A percentile compares a stretch with the other conserved stretches of the same genome.
Evolutionary conservation across 495 filamentous ascomycete genomes (phyloP).

Genomic region (Talaromyces nanjingensis): DNA sequence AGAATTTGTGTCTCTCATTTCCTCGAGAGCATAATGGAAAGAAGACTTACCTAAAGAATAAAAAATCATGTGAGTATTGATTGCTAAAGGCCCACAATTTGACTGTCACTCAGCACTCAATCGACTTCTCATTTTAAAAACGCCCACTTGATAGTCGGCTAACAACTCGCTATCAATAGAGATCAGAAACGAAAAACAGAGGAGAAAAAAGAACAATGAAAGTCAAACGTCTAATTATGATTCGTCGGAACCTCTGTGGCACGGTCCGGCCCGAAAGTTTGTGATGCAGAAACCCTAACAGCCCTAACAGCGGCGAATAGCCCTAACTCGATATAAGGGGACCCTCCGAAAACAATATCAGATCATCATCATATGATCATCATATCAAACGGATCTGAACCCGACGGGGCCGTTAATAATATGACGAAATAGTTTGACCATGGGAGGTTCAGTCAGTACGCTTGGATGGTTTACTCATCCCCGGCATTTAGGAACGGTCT

Average conservation of each 20-base stretch:
- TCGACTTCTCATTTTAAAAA: background rate
- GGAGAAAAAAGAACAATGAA: background rate
- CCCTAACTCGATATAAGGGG: background rate
- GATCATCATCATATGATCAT: background rate
- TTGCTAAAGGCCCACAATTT: background rate
- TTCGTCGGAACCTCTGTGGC: background rate
- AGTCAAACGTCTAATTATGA: background rate
- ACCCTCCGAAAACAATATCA: background rate
- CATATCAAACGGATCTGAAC: background rate
- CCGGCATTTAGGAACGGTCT: background rate
- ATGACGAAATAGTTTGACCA: background rate
- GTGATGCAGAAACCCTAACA: background rate
- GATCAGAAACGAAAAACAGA: background rate
- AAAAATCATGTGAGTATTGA: background rate
- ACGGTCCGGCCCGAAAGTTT: background rate
- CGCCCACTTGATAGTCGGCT: background rate
- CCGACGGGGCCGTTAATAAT: background rate
- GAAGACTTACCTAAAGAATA: background rate
- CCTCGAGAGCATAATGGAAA: background rate
- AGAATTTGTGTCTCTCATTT: background rate
- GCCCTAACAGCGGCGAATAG: background rate
- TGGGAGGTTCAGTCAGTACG: background rate
- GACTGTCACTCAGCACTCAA: too few species aligned
- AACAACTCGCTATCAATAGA: background rate
- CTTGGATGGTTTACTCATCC: background rate